These are phyloP conservation scores for Mucor velutinosus DNA, from an alignment of 371 early-diverging fungal species.

Conservation along the genomic window DNA sequence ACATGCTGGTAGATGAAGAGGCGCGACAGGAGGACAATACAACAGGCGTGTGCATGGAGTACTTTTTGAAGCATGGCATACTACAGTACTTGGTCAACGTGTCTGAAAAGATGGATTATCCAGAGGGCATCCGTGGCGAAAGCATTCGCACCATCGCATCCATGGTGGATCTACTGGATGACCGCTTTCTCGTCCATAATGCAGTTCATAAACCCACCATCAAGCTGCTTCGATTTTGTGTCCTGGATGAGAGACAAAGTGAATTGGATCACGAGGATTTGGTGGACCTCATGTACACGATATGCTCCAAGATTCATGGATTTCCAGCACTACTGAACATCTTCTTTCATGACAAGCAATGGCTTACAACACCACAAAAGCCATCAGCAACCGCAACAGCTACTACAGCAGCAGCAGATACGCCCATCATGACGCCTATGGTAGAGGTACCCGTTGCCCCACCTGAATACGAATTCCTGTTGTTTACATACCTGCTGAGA, in stretches of 20 bases:
- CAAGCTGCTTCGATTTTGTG: conserved; percentile 73
- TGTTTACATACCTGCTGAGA: conserved; percentile 84
- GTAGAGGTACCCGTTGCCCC: conserved; percentile 22
- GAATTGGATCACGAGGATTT: conserved; percentile 81
- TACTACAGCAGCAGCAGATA: neutral
- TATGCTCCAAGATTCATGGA: conserved; percentile 91
- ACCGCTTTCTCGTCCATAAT: conserved; percentile 87
- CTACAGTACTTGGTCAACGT: conserved; percentile 79
- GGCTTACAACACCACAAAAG: conserved; percentile 72
- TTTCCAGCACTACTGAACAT: conserved; percentile 86
- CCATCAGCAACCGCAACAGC: neutral
- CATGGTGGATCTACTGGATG: conserved; percentile 86
- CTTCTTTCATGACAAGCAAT: conserved; percentile 85
- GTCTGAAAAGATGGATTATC: conserved; percentile 78
- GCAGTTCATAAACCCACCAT: conserved; percentile 88
- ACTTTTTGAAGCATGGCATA: conserved; percentile 82
- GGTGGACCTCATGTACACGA: conserved; percentile 86
- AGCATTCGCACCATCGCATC: conserved; percentile 79
- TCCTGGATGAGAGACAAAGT: conserved; percentile 58
- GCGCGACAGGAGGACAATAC: conserved; percentile 70
- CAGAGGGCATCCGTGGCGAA: conserved; percentile 83
- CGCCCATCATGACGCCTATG: neutral
- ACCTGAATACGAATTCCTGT: conserved; percentile 77
- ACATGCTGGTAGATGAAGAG: conserved; percentile 91
- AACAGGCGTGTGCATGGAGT: conserved; percentile 92